phyloP scores from a whole-genome alignment of 176 grass and related monocot species.

The Tuctoria greenei region DNA sequence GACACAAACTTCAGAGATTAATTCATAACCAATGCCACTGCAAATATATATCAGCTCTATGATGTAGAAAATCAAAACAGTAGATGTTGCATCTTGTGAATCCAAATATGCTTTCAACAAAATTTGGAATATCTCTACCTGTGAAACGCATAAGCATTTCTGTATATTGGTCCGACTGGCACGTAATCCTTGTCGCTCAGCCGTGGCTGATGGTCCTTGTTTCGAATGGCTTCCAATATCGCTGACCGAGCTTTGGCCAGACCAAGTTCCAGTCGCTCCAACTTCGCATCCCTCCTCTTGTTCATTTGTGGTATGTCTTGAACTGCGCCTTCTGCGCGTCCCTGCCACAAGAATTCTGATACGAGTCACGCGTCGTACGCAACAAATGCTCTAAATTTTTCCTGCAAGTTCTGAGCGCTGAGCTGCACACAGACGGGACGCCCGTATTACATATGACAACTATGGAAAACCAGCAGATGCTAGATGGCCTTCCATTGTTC shows the following conservation, averaged over 20 bases:
- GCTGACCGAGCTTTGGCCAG: slow-evolving; percentile 58
- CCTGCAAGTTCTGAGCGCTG: too few species aligned
- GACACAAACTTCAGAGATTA: background rate
- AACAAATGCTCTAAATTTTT: too few species aligned
- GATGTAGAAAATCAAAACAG: too few species aligned
- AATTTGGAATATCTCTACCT: too few species aligned
- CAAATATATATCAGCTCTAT: background rate
- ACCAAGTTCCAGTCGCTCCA: slow-evolving; percentile 56
- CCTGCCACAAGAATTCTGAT: slow-evolving; percentile 23
- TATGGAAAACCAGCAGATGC: background rate
- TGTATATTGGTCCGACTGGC: slow-evolving; percentile 62
- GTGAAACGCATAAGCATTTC: slow-evolving; percentile 79
- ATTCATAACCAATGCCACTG: background rate
- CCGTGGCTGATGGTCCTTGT: slow-evolving; percentile 14
- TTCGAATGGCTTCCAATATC: slow-evolving; percentile 46
- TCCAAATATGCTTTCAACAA: too few species aligned
- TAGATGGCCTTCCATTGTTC: background rate
- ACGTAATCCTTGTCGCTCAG: slow-evolving; percentile 59
- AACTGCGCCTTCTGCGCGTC: background rate
- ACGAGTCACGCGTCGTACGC: background rate
- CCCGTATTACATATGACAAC: background rate
- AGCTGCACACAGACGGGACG: background rate
- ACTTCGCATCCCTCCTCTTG: slow-evolving; percentile 45
- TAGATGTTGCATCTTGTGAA: too few species aligned
- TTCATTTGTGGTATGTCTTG: background rate